These are phyloP conservation scores for Corrigiola litoralis DNA, from an alignment of 179 eudicot genomes.

Conservation along the genomic window DNA sequence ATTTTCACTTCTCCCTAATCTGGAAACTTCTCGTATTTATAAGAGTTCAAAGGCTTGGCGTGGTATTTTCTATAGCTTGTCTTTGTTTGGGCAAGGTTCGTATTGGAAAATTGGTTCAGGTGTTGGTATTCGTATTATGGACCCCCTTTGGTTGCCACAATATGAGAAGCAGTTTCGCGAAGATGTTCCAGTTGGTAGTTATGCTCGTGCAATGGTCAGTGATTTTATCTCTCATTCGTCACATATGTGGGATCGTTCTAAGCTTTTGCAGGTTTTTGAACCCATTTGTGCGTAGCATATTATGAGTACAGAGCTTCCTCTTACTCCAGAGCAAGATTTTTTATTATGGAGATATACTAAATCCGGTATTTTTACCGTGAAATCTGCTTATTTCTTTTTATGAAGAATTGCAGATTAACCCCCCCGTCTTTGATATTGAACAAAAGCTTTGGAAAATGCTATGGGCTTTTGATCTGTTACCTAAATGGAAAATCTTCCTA, in stretches of 20 bases:
- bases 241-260: no score
- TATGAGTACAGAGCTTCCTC: background rate
- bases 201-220: no score
- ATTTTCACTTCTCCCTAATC: no score
- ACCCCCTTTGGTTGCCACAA: background rate
- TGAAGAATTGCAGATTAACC: no score
- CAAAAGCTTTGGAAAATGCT: background rate
- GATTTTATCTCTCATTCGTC: no score
- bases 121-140: background rate
- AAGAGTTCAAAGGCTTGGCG: no score
- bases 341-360: background rate
- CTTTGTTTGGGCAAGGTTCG: background rate
- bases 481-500: background rate
- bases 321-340: background rate
- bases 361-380: background rate
- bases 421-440: background rate
- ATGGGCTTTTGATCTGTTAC: background rate
- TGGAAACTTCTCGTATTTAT: no score
- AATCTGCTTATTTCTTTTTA: background rate
- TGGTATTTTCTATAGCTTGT: no score
- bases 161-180: background rate
- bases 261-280: no score
- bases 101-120: background rate
- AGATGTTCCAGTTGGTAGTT: background rate
- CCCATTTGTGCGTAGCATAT: background rate